These are phyloP conservation scores for Leucoagaricus sp. DNA, from an alignment of 1,284 basidiomycete species.

Conservation along the genomic window DNA sequence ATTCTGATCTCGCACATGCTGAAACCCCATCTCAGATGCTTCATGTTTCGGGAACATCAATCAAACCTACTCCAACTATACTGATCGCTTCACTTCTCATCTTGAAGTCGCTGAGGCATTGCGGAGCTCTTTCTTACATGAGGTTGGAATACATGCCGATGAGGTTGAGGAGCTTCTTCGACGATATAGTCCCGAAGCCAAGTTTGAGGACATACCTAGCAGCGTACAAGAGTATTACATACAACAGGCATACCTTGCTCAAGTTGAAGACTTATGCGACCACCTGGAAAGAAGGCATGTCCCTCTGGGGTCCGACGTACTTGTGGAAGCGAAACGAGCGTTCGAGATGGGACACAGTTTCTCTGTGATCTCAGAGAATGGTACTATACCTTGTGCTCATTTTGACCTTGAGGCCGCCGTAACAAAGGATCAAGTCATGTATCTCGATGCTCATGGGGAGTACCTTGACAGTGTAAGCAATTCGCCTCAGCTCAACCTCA, in stretches of 20 bases:
- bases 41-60: not conserved
- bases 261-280: slow-evolving; percentile 1
- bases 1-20: not conserved
- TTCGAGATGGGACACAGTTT: not conserved
- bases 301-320: not conserved
- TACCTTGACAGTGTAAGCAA: not conserved
- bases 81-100: not conserved
- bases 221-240: slow-evolving; percentile 1
- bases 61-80: not conserved
- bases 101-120: not conserved
- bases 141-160: not conserved
- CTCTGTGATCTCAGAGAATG: no score
- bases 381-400: not conserved
- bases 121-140: not conserved
- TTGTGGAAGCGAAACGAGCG: not conserved
- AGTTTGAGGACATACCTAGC: slow-evolving; percentile 5
- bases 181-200: slow-evolving; percentile 5
- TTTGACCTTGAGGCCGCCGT: not conserved
- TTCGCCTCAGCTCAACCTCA: no score
- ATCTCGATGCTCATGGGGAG: not conserved
- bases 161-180: slow-evolving; percentile 1
- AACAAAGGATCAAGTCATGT: not conserved
- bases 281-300: not conserved
- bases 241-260: slow-evolving; percentile 4
- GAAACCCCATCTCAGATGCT: not conserved